Base-by-base conservation (phyloP, 805 yeast species). In the Ogataea parapolymorpha region DNA sequence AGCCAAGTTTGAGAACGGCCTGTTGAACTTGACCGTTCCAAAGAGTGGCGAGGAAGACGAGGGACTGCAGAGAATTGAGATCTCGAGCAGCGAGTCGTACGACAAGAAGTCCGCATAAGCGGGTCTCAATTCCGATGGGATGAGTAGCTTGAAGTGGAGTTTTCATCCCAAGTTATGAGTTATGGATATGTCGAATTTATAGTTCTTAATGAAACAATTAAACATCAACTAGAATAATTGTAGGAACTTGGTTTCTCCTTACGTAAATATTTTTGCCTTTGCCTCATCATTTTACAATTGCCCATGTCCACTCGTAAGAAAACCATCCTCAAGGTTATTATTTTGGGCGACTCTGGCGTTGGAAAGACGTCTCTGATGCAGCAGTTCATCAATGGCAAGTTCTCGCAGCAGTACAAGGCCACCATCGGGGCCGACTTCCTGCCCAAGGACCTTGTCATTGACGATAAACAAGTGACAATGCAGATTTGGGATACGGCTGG, bases 401-500 rank as follows among this genome's bases (percentile, higher is more conserved):
- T 91, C 67, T 80, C 89, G 29, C 91, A 90, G 52, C 98, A 91
- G 63, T 93, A 93, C 66, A 93, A 91, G 60, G 97, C 98, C 22
- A 91, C 99, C 12, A 91, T 91, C 51, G 99, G 99, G 8, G 98
- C 98, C 2, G 98, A 93, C 63, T 91, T 91, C 61, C 74, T 89
- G 49, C 91, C 97, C 27, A 91, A 90, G 63, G 98, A 91, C 56
- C 78, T 91, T 45, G 69, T 74, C 20, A 77, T 93, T 44, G 98
- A 93, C 62, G 93, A 84, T 63, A 84, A 83, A 55, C 76, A 77
- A 49, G 89, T 83, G 7, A 80, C 87, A 16, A 73, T 84, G 74
- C 91, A 85, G 66, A 84, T 93, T 41, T 91, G 99, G 99, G 99
- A 91, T 61, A 91, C 99, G 31, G 98, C 98, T 6, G 99, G 99